Conservation (phyloP, 192 early-diverging fungal species). For the Backusella luteola region DNA sequence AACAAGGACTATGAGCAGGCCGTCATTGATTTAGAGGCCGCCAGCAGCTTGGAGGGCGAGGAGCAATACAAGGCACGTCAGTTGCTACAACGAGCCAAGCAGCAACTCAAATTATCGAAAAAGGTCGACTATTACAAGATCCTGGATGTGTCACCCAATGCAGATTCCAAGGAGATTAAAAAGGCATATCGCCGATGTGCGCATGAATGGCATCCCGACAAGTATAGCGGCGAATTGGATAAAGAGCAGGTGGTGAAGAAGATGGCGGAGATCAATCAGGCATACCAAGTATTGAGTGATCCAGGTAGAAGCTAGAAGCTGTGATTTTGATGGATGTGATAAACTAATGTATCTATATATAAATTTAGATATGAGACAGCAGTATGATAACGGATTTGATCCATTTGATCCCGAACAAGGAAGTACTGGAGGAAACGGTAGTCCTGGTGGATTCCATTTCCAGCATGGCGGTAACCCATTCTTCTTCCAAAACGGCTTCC, state of each 20-base stretch:
- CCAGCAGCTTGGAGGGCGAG: conserved; percentile 40
- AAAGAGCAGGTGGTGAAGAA: conserved; percentile 79
- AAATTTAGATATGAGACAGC: conserved; percentile 35
- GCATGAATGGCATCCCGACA: conserved; percentile 85
- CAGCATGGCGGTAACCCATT: conserved; percentile 40
- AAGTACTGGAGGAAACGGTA: conserved; percentile 28
- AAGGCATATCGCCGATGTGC: conserved; percentile 90
- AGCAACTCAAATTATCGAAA: conserved; percentile 53
- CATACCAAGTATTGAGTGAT: conserved; percentile 83
- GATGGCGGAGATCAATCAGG: conserved; percentile 93
- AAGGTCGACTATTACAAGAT: conserved; percentile 96
- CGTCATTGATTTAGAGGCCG: conserved; percentile 63
- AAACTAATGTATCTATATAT: background rate
- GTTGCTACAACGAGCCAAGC: conserved; percentile 60
- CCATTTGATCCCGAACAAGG: conserved; percentile 71
- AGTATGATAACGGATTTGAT: conserved; percentile 77
- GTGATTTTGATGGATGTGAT: background rate
- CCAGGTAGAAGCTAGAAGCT: conserved; percentile 30
- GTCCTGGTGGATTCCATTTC: conserved; percentile 41
- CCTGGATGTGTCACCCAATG: conserved; percentile 69
- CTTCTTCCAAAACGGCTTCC: conserved; percentile 15
- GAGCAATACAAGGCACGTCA: conserved; percentile 39
- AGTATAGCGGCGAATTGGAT: conserved; percentile 71
- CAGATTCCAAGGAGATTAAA: conserved; percentile 79
- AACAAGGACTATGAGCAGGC: conserved; percentile 80